Evolutionary conservation across 371 early-diverging fungal species (phyloP).

Genomic region (Mortierella sp.): DNA sequence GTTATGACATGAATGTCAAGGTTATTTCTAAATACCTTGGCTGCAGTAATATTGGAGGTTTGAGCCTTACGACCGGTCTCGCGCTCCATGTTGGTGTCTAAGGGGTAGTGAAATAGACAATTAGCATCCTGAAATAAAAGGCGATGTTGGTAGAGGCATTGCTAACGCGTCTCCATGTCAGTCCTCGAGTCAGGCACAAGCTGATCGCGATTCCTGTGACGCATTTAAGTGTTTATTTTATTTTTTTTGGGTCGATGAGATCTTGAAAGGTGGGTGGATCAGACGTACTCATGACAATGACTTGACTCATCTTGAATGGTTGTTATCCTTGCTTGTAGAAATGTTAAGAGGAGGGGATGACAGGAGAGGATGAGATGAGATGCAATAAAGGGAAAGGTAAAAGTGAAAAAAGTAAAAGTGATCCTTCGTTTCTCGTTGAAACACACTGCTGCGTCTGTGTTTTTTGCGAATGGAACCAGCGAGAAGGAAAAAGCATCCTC

Average conservation of each 20-base stretch:
- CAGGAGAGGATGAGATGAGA: constrained; percentile 7
- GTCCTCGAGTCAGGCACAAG: not conserved
- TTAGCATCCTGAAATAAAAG: not conserved
- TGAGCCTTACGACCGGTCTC: constrained; percentile 98
- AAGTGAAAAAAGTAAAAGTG: constrained; percentile 5
- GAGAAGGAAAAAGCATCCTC: constrained; percentile 16
- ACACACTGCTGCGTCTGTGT: constrained; percentile 1
- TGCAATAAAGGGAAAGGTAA: constrained; percentile 5
- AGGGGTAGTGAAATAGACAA: not conserved
- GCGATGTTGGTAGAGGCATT: not conserved
- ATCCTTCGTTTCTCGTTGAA: not conserved
- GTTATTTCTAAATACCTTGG: constrained; percentile 77
- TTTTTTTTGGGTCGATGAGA: not conserved
- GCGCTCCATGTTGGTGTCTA: constrained; percentile 94
- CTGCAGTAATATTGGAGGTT: constrained; percentile 96
- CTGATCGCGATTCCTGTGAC: constrained; percentile 4
- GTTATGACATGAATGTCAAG: not conserved
- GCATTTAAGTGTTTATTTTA: not conserved
- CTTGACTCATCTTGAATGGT: constrained; percentile 69
- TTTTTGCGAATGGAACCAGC: constrained; percentile 20
- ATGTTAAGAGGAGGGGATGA: not conserved
- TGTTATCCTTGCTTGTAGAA: not conserved
- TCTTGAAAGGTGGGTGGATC: not conserved
- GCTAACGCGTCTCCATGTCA: constrained; percentile 2
- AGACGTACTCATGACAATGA: constrained; percentile 81